Base-by-base conservation (phyloP, 768 basidiomycete species). In the Phylloporus arenicola region DNA sequence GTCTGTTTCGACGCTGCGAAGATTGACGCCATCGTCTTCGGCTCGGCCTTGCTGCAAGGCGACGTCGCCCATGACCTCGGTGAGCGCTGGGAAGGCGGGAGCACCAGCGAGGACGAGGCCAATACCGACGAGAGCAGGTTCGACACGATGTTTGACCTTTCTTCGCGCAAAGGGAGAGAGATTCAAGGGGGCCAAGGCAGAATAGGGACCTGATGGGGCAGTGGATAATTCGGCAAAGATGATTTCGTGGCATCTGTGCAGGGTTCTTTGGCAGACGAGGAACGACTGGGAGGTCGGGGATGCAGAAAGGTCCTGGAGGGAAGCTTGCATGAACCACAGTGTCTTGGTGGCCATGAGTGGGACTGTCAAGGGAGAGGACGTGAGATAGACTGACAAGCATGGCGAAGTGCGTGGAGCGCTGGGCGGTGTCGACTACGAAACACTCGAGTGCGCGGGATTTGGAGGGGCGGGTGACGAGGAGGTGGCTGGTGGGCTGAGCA, bases 321-420 rank as follows among this genome's bases (percentile, higher is more conserved):
- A 83, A 14, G 95, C 91, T 79, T 98, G 96, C 87, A 98, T 94
- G 70, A 94, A 96, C 93, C 95, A 98, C 40, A 99, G 72, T 0
- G 96, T 97, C 92, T 94, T 64, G 8, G 22, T 20, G 43, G 24
- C 20, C 24, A 43, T 57, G 30, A 60, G 57, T 14, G 43, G 19
- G 20, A 48, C 52, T 38, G 35, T 47, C 47, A 54, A 55, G 27
- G 17, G 39, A 53, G 31, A 57, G 42, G 56, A 64, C n/a, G 46
- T 51, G 52, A 53, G 46, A 58, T 31, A 30, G 42, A 83, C 94
- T 70, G 62, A 96, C 95, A 55, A 94, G 81, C 80, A 99, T 88
- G 48, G 93, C 92, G 46, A 97, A 82, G 68, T 98, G 96, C 0
- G 94, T 93, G 30, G 92, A 95, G 58, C 86, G 83, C 64, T 92